phyloP scores from a whole-genome alignment of 805 yeast species.

The Jamesozyma gamospora region DNA sequence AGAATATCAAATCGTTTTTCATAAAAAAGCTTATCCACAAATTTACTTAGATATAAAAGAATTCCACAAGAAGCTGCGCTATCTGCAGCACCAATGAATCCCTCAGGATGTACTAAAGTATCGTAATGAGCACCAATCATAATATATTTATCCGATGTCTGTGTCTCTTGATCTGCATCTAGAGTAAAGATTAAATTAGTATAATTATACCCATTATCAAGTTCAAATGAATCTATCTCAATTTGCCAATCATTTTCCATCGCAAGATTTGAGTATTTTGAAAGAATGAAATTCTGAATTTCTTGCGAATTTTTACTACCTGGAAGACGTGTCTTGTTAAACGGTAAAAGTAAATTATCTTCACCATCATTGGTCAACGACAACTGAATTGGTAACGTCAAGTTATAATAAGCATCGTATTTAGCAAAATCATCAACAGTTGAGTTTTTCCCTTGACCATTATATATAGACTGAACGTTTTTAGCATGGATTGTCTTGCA shows the following conservation, averaged over 20 bases:
- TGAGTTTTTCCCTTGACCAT: no score
- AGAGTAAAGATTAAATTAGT: conserved; percentile 32
- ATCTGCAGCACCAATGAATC: conserved; percentile 52
- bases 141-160: conserved; percentile 20
- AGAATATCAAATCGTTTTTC: conserved; percentile 3
- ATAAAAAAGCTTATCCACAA: conserved; percentile 13
- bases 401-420: neutral
- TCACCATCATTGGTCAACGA: conserved; percentile 2
- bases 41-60: conserved; percentile 36
- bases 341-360: conserved; percentile 21
- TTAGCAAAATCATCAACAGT: no score
- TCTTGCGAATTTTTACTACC: conserved; percentile 33
- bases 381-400: conserved; percentile 2
- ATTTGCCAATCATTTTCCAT: conserved; percentile 21
- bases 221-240: conserved; percentile 29
- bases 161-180: conserved; percentile 9
- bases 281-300: conserved; percentile 31
- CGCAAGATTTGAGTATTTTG: conserved; percentile 16
- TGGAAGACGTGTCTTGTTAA: conserved; percentile 34
- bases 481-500: no score
- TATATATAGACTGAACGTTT: no score
- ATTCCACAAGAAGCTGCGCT: conserved; percentile 51
- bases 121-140: conserved; percentile 49
- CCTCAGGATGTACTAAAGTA: conserved; percentile 36
- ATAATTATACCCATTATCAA: conserved; percentile 29